These are phyloP conservation scores for Vitis hybrid DNA, from an alignment of 177 flowering plant genomes.

Conservation along the genomic window DNA sequence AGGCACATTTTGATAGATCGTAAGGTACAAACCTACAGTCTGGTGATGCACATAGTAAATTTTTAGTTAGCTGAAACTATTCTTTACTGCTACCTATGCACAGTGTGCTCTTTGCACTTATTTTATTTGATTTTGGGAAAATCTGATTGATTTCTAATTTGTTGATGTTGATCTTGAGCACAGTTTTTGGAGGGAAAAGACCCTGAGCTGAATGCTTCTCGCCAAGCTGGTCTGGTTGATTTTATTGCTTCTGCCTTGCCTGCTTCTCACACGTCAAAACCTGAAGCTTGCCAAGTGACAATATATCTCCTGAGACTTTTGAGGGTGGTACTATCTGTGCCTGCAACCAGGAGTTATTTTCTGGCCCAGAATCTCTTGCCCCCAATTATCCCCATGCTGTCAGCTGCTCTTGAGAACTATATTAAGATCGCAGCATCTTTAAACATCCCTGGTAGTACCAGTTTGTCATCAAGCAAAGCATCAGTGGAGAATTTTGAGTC, in stretches of 20 bases:
- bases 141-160: slow-evolving; percentile 5
- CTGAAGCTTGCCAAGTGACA: slow-evolving; percentile 90
- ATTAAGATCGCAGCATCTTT: slow-evolving; percentile 83
- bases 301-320: slow-evolving; percentile 73
- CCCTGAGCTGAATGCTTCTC: slow-evolving; percentile 82
- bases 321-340: slow-evolving; percentile 57
- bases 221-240: slow-evolving; percentile 93
- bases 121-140: slow-evolving; percentile 2
- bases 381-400: slow-evolving; percentile 87
- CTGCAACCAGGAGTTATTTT: slow-evolving; percentile 82
- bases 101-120: neutral
- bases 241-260: slow-evolving; percentile 93
- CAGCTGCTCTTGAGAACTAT: slow-evolving; percentile 90
- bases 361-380: slow-evolving; percentile 90
- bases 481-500: slow-evolving; percentile 69
- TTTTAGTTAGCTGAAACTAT: no score
- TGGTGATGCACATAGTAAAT: no score
- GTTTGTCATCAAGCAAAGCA: slow-evolving; percentile 39
- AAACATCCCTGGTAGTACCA: slow-evolving; percentile 43
- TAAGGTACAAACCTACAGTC: neutral
- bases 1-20: neutral
- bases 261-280: slow-evolving; percentile 90
- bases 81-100: no score
- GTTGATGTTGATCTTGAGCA: neutral
- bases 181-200: slow-evolving; percentile 92